These are phyloP conservation scores for Diplodia scrobiculata DNA, from an alignment of 2,329 filamentous ascomycete species.

Conservation along the genomic window DNA sequence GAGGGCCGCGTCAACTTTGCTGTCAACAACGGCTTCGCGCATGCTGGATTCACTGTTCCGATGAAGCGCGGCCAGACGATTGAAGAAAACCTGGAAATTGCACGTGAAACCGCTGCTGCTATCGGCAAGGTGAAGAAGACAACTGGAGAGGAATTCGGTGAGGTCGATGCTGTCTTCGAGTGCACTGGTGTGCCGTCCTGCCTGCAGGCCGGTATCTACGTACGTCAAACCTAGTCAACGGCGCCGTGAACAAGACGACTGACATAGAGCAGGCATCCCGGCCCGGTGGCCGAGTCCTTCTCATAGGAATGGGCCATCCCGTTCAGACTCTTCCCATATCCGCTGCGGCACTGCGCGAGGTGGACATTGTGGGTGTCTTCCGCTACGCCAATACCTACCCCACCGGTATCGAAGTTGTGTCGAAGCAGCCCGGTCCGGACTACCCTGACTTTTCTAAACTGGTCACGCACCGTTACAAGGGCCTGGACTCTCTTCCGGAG, in stretches of 20 bases:
- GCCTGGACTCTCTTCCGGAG: slow-evolving; percentile 61
- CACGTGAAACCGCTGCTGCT: slow-evolving; percentile 53
- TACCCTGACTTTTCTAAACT: slow-evolving; percentile 68
- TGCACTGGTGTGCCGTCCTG: slow-evolving; percentile 76
- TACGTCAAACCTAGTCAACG: slow-evolving; percentile 35
- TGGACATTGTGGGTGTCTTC: slow-evolving; percentile 78
- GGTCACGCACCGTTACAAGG: slow-evolving; percentile 72
- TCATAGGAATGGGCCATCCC: slow-evolving; percentile 78
- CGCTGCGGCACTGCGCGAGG: slow-evolving; percentile 71
- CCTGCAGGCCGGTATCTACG: slow-evolving; percentile 74
- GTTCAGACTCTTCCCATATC: slow-evolving; percentile 74
- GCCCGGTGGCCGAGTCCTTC: slow-evolving; percentile 70
- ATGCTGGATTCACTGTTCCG: slow-evolving; percentile 50
- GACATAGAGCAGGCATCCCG: slow-evolving; percentile 53
- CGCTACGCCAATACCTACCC: slow-evolving; percentile 76
- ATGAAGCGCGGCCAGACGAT: slow-evolving; percentile 51
- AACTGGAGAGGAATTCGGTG: slow-evolving; percentile 47
- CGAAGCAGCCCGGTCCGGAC: slow-evolving; percentile 45
- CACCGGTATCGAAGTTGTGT: slow-evolving; percentile 66
- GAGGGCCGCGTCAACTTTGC: slow-evolving; percentile 59
- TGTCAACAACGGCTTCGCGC: slow-evolving; percentile 53
- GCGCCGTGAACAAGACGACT: neutral
- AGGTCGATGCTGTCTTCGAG: slow-evolving; percentile 72
- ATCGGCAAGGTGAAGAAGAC: slow-evolving; percentile 45
- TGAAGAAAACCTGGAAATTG: slow-evolving; percentile 58